Evolutionary conservation across 768 basidiomycete species (phyloP).

Genomic region (Mycena vulgaris): DNA sequence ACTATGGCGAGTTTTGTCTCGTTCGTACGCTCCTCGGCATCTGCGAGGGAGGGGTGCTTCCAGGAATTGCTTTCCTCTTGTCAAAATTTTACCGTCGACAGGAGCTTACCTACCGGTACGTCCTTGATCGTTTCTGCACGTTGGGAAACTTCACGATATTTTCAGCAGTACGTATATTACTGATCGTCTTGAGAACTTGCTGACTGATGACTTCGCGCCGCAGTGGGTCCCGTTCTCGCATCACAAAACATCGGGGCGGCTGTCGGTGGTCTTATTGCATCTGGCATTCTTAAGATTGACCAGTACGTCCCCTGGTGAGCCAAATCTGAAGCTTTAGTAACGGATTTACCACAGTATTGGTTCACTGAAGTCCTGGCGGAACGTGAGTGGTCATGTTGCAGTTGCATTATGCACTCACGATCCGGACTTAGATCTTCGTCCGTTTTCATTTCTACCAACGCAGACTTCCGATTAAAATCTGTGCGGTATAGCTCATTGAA

Average conservation of each 20-base stretch:
- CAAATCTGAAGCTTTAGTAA: no score
- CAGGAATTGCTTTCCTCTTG: conserved; percentile 20
- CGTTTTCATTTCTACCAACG: no score
- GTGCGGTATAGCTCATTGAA: conserved; percentile 8
- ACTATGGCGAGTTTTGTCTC: conserved; percentile 20
- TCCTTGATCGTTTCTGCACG: background rate
- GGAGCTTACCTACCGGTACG: conserved; percentile 15
- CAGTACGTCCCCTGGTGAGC: background rate
- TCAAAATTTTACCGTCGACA: conserved; percentile 22
- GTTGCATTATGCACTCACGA: no score
- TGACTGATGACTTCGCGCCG: no score
- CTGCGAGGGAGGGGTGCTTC: background rate
- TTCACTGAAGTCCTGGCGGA: conserved; percentile 17
- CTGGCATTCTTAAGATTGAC: conserved; percentile 20
- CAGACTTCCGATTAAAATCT: conserved; percentile 4
- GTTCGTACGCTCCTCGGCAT: conserved; percentile 18
- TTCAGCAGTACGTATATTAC: no score
- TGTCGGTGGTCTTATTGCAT: conserved; percentile 17
- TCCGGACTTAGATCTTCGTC: no score
- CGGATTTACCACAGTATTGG: conserved; percentile 4
- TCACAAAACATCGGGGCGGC: conserved; percentile 16
- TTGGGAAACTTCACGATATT: no score
- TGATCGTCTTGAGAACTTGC: no score
- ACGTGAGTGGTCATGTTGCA: background rate
- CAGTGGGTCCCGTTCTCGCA: conserved; percentile 18